Base-by-base conservation (phyloP, 345 rosid genomes). In the Garcia nutans region DNA sequence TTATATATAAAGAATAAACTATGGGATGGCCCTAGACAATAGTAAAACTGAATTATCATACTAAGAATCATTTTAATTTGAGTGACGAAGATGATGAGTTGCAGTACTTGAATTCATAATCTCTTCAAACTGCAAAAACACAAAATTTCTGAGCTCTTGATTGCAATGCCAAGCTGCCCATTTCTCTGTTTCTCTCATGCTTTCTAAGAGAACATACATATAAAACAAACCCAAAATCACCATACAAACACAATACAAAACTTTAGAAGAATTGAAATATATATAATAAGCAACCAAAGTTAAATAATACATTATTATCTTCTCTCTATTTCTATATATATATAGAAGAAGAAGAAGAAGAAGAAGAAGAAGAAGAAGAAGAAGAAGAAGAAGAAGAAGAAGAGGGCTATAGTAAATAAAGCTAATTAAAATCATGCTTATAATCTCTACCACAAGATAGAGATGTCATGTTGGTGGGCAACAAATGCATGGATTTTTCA, bases 211-310 rank as follows among this genome's bases (percentile, higher is more conserved):
- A 2, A 68, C 5, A 24, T 71, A 72, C 72, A 80, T 56, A 75
- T 80, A 50, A 23, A 83, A 72, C 24, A 71, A 57, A 47, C 73
- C 76, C 72, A 77, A 9, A 2, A 63, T 5, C 3, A 83, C 62
- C 0, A 83, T 71, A 72, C 78, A 83, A 24, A 80, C 15, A 28
- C 49, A 37, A 59, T 71, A 83, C 24, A 72, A 0, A 26, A 80
- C 78, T 65, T 78, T 80, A 0, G 50, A 74, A 1, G 70, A 31
- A 50, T 80, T 80, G 58, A 80, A 72, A 23, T 66, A 80, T n/a
- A 83, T 66, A 70, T 80, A 80, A 76, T 83, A 83, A 5, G 82
- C 84, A 5, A 61, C 76, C 75, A 80, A 19, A 0, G 76, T 44
- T 22, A 64, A 49, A 76, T 77, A 75, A 72, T 72, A 83, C 86